These are phyloP conservation scores for Podospora bellae-mahoneyi DNA, from an alignment of 495 filamentous ascomycete genomes.

Conservation along the genomic window DNA sequence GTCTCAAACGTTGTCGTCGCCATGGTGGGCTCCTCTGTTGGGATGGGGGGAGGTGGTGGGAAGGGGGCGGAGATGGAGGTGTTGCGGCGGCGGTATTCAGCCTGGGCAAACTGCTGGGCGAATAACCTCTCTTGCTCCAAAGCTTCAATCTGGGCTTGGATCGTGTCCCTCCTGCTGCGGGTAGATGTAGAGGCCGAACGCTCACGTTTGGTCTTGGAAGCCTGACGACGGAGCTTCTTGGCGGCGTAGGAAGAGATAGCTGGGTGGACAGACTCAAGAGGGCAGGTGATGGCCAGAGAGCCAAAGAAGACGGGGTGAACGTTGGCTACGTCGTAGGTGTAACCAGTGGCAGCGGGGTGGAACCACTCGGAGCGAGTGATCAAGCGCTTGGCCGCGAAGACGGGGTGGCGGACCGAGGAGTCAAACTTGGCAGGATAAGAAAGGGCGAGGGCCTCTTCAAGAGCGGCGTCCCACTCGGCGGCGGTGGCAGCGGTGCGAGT, in stretches of 20 bases:
- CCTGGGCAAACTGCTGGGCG: constrained; percentile 23
- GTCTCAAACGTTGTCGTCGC: not conserved
- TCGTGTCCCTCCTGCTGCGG: constrained; percentile 15
- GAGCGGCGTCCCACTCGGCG: constrained; percentile 37
- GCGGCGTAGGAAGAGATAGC: constrained; percentile 28
- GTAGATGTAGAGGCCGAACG: constrained; percentile 14
- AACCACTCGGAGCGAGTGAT: constrained; percentile 30
- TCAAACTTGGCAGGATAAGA: constrained; percentile 28
- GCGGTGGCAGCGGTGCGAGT: constrained; percentile 25
- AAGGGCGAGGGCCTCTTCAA: constrained; percentile 31
- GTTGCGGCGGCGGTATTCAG: constrained; percentile 23
- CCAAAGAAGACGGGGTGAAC: constrained; percentile 40
- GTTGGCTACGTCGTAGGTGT: constrained; percentile 31
- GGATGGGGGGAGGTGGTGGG: constrained; percentile 2
- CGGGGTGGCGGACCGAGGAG: constrained; percentile 37
- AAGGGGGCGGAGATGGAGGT: constrained; percentile 12
- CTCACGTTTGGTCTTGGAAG: constrained; percentile 19
- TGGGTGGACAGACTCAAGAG: constrained; percentile 31
- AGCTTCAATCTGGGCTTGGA: constrained; percentile 36
- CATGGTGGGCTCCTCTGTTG: constrained; percentile 8
- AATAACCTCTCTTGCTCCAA: constrained; percentile 36
- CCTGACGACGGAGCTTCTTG: constrained; percentile 24
- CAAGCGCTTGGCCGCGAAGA: constrained; percentile 36
- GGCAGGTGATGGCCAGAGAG: constrained; percentile 32
- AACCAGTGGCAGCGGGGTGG: constrained; percentile 39